These are phyloP conservation scores for Cucumis cinereus DNA, from an alignment of 306 rosid genomes.

Conservation along the genomic window DNA sequence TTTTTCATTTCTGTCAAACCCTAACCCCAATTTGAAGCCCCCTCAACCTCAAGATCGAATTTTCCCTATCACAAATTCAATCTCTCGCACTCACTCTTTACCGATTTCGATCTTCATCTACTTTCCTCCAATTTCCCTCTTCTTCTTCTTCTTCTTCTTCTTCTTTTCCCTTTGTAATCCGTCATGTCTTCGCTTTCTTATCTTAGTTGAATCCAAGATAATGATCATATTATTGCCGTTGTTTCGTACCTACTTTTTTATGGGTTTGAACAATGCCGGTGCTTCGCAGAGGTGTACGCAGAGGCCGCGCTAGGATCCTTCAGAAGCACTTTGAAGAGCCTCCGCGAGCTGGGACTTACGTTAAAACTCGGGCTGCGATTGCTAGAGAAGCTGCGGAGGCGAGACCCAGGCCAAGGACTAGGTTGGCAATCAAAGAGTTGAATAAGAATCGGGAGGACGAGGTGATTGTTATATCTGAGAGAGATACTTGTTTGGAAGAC, in stretches of 20 bases:
- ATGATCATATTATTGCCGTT: constrained; percentile 38
- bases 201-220: constrained; percentile 33
- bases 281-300: constrained; percentile 71
- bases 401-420: constrained; percentile 47
- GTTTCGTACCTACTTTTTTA: constrained; percentile 38
- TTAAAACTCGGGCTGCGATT: constrained; percentile 66
- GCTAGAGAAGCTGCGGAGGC: constrained; percentile 42
- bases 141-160: background rate
- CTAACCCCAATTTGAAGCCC: background rate
- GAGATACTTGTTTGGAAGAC: constrained; percentile 22
- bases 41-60: background rate
- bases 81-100: background rate
- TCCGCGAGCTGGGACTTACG: constrained; percentile 37
- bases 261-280: constrained; percentile 86
- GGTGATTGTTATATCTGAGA: constrained; percentile 47
- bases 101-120: background rate
- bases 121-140: background rate
- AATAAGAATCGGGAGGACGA: constrained; percentile 16
- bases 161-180: background rate
- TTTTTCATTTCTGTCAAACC: constrained; percentile 4
- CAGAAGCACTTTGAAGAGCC: constrained; percentile 27
- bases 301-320: constrained; percentile 62
- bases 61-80: background rate
- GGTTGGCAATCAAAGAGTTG: constrained; percentile 36
- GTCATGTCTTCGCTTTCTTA: constrained; percentile 19